A percentile compares a stretch with the other conserved stretches of the same genome.
phyloP scores from a whole-genome alignment of 805 yeast species.

The Yamadazyma kitorensis region DNA sequence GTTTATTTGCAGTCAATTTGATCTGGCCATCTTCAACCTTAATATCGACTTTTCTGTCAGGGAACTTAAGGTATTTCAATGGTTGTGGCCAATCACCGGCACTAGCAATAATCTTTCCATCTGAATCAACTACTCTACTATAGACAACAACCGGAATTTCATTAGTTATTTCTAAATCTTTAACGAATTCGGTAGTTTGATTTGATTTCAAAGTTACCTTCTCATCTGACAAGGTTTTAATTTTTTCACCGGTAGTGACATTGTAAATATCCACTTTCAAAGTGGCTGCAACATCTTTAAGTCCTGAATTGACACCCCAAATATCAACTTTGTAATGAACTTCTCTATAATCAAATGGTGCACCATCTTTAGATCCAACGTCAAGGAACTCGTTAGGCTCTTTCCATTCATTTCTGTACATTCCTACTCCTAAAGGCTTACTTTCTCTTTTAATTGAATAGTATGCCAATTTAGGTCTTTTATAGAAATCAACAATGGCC shows the following conservation, averaged over 20 bases:
- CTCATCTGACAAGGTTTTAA: constrained; percentile 13
- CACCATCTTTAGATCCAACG: constrained; percentile 8
- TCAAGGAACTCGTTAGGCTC: constrained; percentile 3
- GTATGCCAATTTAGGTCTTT: constrained; percentile 44
- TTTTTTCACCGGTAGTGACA: constrained; percentile 26
- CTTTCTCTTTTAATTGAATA: constrained; percentile 46
- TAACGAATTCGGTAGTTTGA: constrained; percentile 24
- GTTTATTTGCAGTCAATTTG: constrained; percentile 27
- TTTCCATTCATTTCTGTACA: constrained; percentile 20
- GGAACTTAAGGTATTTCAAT: constrained; percentile 34
- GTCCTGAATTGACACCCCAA: constrained; percentile 38
- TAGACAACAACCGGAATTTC: constrained; percentile 14
- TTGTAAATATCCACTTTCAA: constrained; percentile 27
- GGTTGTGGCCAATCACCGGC: constrained; percentile 52
- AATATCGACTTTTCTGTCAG: constrained; percentile 19
- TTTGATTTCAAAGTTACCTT: constrained; percentile 19
- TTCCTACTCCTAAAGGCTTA: constrained; percentile 28
- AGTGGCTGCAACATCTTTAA: constrained; percentile 14
- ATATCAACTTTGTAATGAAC: constrained; percentile 31
- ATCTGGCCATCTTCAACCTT: constrained; percentile 21
- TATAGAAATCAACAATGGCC: constrained; percentile 43
- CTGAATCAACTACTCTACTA: constrained; percentile 9
- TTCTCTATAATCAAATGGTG: constrained; percentile 23
- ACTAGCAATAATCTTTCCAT: constrained; percentile 21
- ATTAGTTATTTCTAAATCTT: constrained; percentile 12